Conservation (phyloP, 352 stramenopile genomes). For the Phytophthora aleatoria region DNA sequence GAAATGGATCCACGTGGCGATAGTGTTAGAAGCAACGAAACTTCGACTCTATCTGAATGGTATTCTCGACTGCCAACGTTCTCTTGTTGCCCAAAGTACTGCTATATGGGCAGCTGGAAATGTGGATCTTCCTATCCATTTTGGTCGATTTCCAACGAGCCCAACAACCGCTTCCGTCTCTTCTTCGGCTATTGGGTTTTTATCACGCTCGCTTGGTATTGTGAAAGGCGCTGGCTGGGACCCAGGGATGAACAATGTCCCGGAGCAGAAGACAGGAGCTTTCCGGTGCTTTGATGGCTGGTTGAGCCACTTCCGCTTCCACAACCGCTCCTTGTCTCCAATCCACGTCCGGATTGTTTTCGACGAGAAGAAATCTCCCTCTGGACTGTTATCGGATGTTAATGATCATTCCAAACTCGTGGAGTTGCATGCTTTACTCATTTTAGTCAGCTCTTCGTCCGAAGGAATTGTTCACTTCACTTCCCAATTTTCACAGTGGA, state of each 20-base stretch:
- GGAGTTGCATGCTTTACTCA: slow-evolving; percentile 47
- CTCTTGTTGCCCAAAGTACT: slow-evolving; percentile 43
- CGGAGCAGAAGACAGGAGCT: slow-evolving; percentile 3
- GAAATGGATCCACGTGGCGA: slow-evolving; percentile 85
- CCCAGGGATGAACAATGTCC: slow-evolving; percentile 14
- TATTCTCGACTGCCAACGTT: slow-evolving; percentile 81
- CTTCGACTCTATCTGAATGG: slow-evolving; percentile 92
- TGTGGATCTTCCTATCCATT: slow-evolving; percentile 59
- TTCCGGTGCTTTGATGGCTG: slow-evolving; percentile 80
- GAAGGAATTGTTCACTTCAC: slow-evolving; percentile 53
- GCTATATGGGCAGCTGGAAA: slow-evolving; percentile 32
- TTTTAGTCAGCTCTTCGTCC: slow-evolving; percentile 53
- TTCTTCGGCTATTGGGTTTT: slow-evolving; percentile 23
- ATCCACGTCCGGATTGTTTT: slow-evolving; percentile 93
- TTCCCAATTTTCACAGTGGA: slow-evolving; percentile 46
- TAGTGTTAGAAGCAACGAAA: slow-evolving; percentile 88
- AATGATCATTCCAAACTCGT: slow-evolving; percentile 26
- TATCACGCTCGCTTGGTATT: slow-evolving; percentile 29
- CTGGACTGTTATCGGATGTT: neutral
- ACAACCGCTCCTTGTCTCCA: slow-evolving; percentile 88
- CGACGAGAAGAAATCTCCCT: slow-evolving; percentile 64
- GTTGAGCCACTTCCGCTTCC: slow-evolving; percentile 88
- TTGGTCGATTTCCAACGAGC: slow-evolving; percentile 39
- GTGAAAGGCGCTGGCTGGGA: slow-evolving; percentile 22
- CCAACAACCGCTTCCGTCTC: neutral